Conservation (phyloP, 1,284 basidiomycete species). For the Polyporus tsugae region DNA sequence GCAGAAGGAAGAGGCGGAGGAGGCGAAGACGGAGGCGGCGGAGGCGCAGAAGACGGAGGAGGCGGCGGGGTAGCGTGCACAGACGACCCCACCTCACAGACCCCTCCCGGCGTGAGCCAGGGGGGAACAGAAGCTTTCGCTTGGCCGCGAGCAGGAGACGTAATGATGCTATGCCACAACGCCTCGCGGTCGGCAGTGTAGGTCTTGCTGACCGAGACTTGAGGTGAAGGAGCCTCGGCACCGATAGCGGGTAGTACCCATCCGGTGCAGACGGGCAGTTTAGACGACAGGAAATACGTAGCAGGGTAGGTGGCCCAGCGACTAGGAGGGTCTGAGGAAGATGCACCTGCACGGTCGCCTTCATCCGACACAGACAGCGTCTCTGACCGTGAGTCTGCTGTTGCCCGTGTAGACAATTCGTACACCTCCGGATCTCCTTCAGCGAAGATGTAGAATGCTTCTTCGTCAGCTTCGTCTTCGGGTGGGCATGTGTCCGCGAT, state of each 20-base stretch:
- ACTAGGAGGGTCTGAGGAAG: conserved; percentile 19
- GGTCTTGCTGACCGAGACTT: conserved; percentile 40
- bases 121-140: conserved; percentile 37
- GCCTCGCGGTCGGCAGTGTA: conserved; percentile 48
- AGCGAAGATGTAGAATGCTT: conserved; percentile 47
- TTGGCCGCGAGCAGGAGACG: conserved; percentile 25
- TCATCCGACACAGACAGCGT: conserved; percentile 13
- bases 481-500: conserved; percentile 41
- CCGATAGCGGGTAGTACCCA: conserved; percentile 42
- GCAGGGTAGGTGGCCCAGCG: conserved; percentile 73
- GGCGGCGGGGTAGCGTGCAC: conserved; percentile 16
- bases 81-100: conserved; percentile 26
- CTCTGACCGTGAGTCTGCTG: conserved; percentile 30
- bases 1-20: conserved; percentile 30
- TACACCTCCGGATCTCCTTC: conserved; percentile 48
- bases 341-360: neutral
- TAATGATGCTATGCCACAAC: conserved; percentile 49
- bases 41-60: conserved; percentile 33
- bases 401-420: conserved; percentile 28
- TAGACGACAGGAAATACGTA: conserved; percentile 63
- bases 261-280: conserved; percentile 63
- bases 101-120: conserved; percentile 39
- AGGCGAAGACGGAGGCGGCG: conserved; percentile 23
- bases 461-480: conserved; percentile 35
- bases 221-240: conserved; percentile 20